Evolutionary conservation across 352 stramenopile genomes (phyloP).

Genomic region (Pythium scleroteichum): DNA sequence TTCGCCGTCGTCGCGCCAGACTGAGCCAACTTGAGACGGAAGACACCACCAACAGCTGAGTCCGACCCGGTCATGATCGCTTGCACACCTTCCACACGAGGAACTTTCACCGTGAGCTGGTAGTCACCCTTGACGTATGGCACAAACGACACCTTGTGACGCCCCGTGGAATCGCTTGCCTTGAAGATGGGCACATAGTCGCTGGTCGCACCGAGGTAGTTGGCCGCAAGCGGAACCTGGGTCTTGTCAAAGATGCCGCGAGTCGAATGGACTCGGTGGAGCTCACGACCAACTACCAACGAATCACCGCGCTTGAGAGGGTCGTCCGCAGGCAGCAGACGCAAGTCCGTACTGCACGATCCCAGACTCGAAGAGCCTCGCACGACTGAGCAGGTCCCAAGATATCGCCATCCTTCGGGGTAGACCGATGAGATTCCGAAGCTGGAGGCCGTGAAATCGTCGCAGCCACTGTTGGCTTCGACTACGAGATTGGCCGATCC

Average conservation of each 20-base stretch:
- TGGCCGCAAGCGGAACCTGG: constrained; percentile 65
- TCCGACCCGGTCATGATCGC: constrained; percentile 50
- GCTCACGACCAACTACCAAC: constrained; percentile 78
- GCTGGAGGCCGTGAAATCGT: constrained; percentile 40
- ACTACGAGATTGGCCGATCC: constrained; percentile 44
- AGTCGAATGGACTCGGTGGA: constrained; percentile 62
- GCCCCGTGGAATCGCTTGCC: constrained; percentile 59
- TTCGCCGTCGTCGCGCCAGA: constrained; percentile 40
- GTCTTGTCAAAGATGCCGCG: constrained; percentile 51
- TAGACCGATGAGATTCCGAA: constrained; percentile 61
- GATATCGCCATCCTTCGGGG: constrained; percentile 61
- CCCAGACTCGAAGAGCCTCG: constrained; percentile 32
- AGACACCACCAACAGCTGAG: constrained; percentile 61
- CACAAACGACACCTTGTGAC: constrained; percentile 85
- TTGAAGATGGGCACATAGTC: constrained; percentile 73
- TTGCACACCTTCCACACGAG: constrained; percentile 75
- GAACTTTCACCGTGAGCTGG: constrained; percentile 77
- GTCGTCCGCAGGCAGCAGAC: constrained; percentile 27
- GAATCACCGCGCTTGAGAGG: constrained; percentile 74
- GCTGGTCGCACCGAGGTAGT: constrained; percentile 62
- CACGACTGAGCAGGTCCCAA: constrained; percentile 61
- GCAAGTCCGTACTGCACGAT: constrained; percentile 49
- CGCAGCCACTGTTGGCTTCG: constrained; percentile 51
- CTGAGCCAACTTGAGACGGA: constrained; percentile 51
- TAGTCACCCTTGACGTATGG: constrained; percentile 91